phyloP scores from a whole-genome alignment of 768 basidiomycete genomes.

The Xerocomus spinulosus region DNA sequence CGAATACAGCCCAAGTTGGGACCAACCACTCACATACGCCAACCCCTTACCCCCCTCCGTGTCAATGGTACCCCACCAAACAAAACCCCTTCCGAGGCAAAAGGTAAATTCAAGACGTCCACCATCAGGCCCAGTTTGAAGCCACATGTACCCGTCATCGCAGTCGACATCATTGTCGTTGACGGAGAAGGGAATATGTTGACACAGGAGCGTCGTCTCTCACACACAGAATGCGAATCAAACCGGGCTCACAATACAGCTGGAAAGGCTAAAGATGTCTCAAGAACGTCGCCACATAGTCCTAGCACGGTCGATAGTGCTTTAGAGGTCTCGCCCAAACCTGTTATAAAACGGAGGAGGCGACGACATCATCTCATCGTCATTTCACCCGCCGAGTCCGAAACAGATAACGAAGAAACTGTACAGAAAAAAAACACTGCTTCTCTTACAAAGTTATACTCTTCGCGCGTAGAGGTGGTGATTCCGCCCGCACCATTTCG shows the following conservation, averaged over 20 bases:
- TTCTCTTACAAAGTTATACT: conserved; percentile 11
- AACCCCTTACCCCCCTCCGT: conserved; percentile 38
- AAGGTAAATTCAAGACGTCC: conserved; percentile 22
- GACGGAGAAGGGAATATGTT: conserved; percentile 57
- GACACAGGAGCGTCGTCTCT: conserved; percentile 57
- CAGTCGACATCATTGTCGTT: conserved; percentile 63
- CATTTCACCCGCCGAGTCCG: conserved; percentile 49
- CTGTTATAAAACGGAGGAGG: conserved; percentile 8
- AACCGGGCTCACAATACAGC: conserved; percentile 24
- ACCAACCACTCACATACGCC: conserved; percentile 26
- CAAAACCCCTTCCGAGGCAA: conserved; percentile 17
- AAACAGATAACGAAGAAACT: conserved; percentile 24
- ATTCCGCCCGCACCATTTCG: conserved; percentile 34
- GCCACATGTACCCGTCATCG: conserved; percentile 46
- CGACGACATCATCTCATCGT: conserved; percentile 23
- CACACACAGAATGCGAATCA: conserved; percentile 39
- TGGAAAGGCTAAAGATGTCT: conserved; percentile 7
- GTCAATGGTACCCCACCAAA: conserved; percentile 40
- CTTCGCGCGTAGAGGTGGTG: conserved; percentile 36
- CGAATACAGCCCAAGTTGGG: conserved; percentile 11
- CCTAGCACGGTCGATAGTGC: conserved; percentile 27
- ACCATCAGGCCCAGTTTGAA: conserved; percentile 27
- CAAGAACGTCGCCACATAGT: neutral
- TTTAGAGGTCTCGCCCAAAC: conserved; percentile 20
- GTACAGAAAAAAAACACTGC: conserved; percentile 3